Percentiles rank a stretch among this genome's conserved stretches.
Evolutionary conservation across 202 grass and related monocot species (phyloP).

Genomic region (Zizania palustris): DNA sequence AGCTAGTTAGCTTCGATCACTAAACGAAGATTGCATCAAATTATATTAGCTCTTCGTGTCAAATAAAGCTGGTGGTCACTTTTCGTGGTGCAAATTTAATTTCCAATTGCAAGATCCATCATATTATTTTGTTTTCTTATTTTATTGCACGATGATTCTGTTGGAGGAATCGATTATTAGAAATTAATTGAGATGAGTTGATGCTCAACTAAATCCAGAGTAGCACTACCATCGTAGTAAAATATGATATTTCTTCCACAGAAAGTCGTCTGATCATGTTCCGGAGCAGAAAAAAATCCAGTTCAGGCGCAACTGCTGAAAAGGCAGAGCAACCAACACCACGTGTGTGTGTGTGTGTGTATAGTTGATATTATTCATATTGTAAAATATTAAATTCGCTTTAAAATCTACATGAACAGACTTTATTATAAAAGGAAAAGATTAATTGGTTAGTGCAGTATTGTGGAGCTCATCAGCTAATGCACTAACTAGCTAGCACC

Average conservation of each 20-base stretch:
- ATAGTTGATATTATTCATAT: background rate
- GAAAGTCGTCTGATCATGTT: slow-evolving; percentile 31
- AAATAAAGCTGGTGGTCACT: background rate
- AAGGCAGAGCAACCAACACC: slow-evolving; percentile 32
- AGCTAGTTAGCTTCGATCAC: no score
- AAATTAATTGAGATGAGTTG: background rate
- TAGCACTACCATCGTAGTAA: background rate
- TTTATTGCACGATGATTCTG: slow-evolving; percentile 27
- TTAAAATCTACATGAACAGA: background rate
- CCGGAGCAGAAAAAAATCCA: slow-evolving; percentile 36
- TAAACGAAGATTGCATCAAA: no score
- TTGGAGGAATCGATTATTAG: slow-evolving; percentile 17
- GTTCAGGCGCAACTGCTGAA: slow-evolving; percentile 21
- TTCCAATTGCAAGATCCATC: background rate
- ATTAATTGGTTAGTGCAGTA: slow-evolving; percentile 32
- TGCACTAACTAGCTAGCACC: slow-evolving; percentile 33
- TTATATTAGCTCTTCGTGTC: no score
- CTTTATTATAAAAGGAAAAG: background rate
- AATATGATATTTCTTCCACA: background rate
- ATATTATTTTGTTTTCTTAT: slow-evolving; percentile 35
- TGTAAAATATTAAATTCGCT: background rate
- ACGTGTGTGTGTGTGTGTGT: no score
- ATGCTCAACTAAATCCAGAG: background rate
- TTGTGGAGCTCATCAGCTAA: slow-evolving; percentile 44
- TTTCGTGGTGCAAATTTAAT: slow-evolving; percentile 29